These are phyloP conservation scores for Nannochloris sp. DNA, from an alignment of 139 green algal species.

Conservation along the genomic window DNA sequence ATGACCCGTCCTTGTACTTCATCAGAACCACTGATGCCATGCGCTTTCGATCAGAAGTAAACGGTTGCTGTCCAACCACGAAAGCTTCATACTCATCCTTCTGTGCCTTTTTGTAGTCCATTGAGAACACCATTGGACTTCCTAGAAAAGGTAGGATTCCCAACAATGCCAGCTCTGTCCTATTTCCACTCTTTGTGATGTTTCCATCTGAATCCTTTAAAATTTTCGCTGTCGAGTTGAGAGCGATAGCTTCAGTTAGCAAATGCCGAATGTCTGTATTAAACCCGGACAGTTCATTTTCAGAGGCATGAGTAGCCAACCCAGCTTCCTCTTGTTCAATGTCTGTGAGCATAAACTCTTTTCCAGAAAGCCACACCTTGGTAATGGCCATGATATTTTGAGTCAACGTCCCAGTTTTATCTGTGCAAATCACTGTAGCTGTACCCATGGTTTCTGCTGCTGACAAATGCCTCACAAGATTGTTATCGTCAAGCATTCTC, in stretches of 20 bases:
- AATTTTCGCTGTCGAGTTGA: constrained; percentile 64
- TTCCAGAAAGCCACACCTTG: constrained; percentile 42
- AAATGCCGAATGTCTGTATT: constrained; percentile 11
- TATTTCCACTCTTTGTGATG: constrained; percentile 47
- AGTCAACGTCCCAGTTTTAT: constrained; percentile 86
- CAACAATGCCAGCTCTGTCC: constrained; percentile 75
- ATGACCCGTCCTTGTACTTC: neutral
- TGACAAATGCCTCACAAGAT: constrained; percentile 62
- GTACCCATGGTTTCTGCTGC: constrained; percentile 88
- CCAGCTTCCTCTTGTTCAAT: neutral
- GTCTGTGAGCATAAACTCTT: neutral
- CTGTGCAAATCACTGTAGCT: constrained; percentile 74
- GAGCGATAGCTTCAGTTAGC: constrained; percentile 17
- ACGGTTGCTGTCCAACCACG: constrained; percentile 36
- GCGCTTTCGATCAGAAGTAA: constrained; percentile 80
- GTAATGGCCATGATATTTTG: constrained; percentile 71
- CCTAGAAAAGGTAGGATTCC: constrained; percentile 40
- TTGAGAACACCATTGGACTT: constrained; percentile 9
- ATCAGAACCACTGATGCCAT: constrained; percentile 45
- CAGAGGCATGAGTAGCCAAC: neutral
- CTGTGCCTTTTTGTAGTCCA: neutral
- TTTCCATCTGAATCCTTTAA: neutral
- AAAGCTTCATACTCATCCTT: neutral
- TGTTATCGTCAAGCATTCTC: constrained; percentile 55
- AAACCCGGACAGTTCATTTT: neutral